Evolutionary conservation across 2,329 filamentous ascomycete genomes (phyloP), one percentile per base, ranked within the genome.

Genomic region (Cladobotryum mycophilum): DNA sequence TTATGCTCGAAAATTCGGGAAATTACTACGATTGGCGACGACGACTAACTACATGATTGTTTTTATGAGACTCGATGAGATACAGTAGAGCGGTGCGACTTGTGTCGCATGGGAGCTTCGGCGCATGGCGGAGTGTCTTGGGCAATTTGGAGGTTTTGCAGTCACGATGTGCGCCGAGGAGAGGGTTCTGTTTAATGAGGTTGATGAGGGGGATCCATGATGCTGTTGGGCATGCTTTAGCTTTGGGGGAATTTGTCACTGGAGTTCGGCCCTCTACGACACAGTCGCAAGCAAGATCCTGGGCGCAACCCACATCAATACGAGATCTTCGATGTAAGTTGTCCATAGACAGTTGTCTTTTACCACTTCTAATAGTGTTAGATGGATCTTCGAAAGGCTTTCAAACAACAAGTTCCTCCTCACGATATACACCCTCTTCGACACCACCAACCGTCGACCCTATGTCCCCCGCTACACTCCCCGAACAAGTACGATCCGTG

Each of bases 401-500:
- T 6, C 25, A 36, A 45, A n/a, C 37, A 13, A 49, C 25, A 7
- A 8, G 6, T 1, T 17, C 45, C 35, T 15, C 15, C 34, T 47
- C 58, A 47, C 70, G 67, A 67, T 63, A 64, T 44, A 43, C 41
- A 33, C 53, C 61, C 8, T 57, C 60, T 13, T 58, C 64, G 4
- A 60, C 64, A 3, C 56, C 56, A 3, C 70, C 71, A 1, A 67
- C 67, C 0, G 58, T 65, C 41, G 64, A 71, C 48, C 67, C 69
- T 1, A 60, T 64, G 9, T 58, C 60, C 37, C 45, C 58, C 45
- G 53, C 57, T 51, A 53, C 61, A 61, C 63, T 76, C 34, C 63
- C 75, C 25, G 75, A 76, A 52, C 70, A 77, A 47, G 67, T 80
- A 18, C 78, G 76, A 50, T 66, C 69, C 44, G 68, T 78, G 18